phyloP scores from a whole-genome alignment of 805 yeast genomes.

The Saturnispora dispora region DNA sequence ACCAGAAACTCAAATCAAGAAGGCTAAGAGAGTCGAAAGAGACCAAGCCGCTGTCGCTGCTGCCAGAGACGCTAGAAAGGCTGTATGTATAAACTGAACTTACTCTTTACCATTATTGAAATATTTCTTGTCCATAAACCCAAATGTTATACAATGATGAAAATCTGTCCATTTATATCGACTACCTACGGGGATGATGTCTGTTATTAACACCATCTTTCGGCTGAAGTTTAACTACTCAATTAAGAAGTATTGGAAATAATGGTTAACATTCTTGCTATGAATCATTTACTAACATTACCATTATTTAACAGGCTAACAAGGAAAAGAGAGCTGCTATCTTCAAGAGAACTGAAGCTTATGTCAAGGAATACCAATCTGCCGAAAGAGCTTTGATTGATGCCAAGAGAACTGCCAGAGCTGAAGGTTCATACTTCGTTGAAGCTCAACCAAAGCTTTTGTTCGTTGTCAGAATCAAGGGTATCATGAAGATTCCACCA shows the following conservation, averaged over 20 bases:
- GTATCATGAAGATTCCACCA: constrained; percentile 97
- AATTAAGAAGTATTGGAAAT: not conserved
- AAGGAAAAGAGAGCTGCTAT: constrained; percentile 38
- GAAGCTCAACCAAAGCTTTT: constrained; percentile 92
- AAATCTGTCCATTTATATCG: constrained; percentile 37
- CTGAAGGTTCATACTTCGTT: constrained; percentile 88
- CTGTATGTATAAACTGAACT: constrained; percentile 48
- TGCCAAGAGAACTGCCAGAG: constrained; percentile 91
- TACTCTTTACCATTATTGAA: not conserved
- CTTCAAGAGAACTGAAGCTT: constrained; percentile 92
- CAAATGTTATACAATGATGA: constrained; percentile 31
- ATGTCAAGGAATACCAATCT: constrained; percentile 88
- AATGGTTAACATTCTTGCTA: not conserved
- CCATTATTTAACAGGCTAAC: constrained; percentile 28
- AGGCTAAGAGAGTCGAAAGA: constrained; percentile 71
- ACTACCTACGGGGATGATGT: constrained; percentile 70
- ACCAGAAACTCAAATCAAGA: constrained; percentile 85
- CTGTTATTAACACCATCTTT: constrained; percentile 72
- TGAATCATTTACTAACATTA: constrained; percentile 22
- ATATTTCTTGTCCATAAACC: not conserved
- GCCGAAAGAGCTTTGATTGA: constrained; percentile 81
- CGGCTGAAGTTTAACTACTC: constrained; percentile 33
- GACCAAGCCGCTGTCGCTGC: constrained; percentile 70
- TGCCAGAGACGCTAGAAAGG: constrained; percentile 67
- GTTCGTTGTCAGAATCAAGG: constrained; percentile 97